Conservation (phyloP, 2,329 filamentous ascomycete species). For the Fusarium mangiferae region DNA sequence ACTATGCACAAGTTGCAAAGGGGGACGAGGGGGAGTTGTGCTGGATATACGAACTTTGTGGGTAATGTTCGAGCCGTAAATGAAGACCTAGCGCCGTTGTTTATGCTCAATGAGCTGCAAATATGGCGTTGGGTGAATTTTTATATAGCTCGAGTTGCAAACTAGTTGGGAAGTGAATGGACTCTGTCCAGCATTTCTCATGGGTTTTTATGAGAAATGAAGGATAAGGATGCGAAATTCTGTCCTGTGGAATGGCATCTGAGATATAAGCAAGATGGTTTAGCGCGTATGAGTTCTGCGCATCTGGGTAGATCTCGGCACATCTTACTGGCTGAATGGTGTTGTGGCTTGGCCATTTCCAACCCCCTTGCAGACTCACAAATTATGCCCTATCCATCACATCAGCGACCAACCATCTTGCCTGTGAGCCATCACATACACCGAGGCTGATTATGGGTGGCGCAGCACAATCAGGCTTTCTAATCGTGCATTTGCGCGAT, state of each 20-base stretch:
- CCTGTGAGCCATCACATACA: too few species aligned
- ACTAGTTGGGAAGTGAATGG: background rate
- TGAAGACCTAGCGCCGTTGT: background rate
- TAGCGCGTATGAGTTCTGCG: background rate
- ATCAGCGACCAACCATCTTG: too few species aligned
- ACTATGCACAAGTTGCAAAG: background rate
- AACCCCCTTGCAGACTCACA: background rate
- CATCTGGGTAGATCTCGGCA: background rate
- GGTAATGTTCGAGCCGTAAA: background rate
- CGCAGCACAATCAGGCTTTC: too few species aligned
- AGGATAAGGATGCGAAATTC: background rate
- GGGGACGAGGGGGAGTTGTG: rapidly evolving
- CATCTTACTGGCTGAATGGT: background rate
- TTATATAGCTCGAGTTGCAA: background rate
- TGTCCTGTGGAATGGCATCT: rapidly evolving
- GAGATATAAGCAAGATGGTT: background rate
- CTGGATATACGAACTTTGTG: background rate
- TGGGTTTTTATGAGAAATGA: background rate
- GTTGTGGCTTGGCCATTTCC: background rate
- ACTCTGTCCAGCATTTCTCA: rapidly evolving
- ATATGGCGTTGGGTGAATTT: background rate
- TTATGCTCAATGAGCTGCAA: background rate
- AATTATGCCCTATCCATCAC: too few species aligned
- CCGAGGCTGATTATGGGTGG: too few species aligned
- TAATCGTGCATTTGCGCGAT: too few species aligned